Conservation (phyloP, 345 rosid species). For the Cardamine chenopodiifolia region DNA sequence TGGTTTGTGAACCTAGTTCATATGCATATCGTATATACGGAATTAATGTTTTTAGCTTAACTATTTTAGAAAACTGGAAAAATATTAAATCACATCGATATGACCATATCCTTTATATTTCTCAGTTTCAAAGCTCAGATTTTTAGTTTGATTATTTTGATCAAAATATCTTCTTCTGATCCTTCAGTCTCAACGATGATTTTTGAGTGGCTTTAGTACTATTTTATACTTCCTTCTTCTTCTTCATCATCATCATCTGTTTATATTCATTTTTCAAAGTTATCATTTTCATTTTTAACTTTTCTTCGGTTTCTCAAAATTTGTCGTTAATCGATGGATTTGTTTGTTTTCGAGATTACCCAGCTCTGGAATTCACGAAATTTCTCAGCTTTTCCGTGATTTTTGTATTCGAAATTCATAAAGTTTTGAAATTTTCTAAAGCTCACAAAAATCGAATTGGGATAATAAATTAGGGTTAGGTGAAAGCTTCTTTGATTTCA, state of each 20-base stretch:
- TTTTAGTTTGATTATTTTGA: too few species aligned
- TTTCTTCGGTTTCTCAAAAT: slow-evolving; percentile 33
- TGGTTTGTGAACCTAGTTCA: too few species aligned
- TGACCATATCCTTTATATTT: neutral
- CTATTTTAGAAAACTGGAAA: neutral
- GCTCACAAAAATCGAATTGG: slow-evolving; percentile 8
- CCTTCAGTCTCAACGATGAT: slow-evolving; percentile 25
- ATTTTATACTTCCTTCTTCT: neutral
- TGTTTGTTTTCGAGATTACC: slow-evolving; percentile 30
- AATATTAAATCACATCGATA: neutral
- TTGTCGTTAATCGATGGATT: slow-evolving; percentile 29
- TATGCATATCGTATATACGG: neutral
- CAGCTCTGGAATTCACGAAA: slow-evolving; percentile 40
- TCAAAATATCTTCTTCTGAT: slow-evolving; percentile 23
- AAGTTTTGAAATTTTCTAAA: slow-evolving; percentile 2
- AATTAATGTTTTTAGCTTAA: neutral
- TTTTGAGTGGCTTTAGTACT: slow-evolving; percentile 15
- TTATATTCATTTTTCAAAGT: slow-evolving; percentile 18
- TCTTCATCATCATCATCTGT: slow-evolving; percentile 14
- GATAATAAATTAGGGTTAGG: slow-evolving; percentile 45
- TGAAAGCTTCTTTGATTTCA: neutral
- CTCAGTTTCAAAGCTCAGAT: slow-evolving; percentile 8
- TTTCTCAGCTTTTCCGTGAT: slow-evolving; percentile 25
- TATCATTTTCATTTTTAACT: neutral
- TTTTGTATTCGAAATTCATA: slow-evolving; percentile 15